A percentile compares a stretch with the other conserved stretches of the same genome.
Conservation (phyloP, 768 basidiomycete species). For the Pholiota molesta region DNA sequence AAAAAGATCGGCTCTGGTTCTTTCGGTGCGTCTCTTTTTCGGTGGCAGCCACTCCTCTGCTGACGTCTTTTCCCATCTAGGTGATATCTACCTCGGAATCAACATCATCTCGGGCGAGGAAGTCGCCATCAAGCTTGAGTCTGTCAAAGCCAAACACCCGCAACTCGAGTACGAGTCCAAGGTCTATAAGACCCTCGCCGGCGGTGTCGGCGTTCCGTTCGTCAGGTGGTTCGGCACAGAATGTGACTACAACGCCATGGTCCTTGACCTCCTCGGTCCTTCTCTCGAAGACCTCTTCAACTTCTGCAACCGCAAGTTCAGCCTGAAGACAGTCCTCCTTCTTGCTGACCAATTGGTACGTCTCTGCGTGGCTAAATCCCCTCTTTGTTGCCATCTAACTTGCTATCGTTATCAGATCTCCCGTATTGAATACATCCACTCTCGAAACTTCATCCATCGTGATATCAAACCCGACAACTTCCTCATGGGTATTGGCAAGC, state of each 20-base stretch:
- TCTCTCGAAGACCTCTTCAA: constrained; percentile 92
- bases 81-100: constrained; percentile 99
- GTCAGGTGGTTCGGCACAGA: constrained; percentile 95
- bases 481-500: constrained; percentile 99
- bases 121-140: constrained; percentile 99
- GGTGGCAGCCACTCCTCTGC: constrained; percentile 5
- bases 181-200: constrained; percentile 97
- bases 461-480: constrained; percentile 99
- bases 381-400: constrained; percentile 25
- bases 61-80: constrained; percentile 40
- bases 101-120: constrained; percentile 99
- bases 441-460: constrained; percentile 95
- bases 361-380: constrained; percentile 23
- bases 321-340: constrained; percentile 93
- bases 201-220: constrained; percentile 98
- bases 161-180: constrained; percentile 98
- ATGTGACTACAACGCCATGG: constrained; percentile 99
- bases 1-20: constrained; percentile 99
- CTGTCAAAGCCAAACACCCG: constrained; percentile 99
- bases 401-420: constrained; percentile 68
- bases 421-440: constrained; percentile 99
- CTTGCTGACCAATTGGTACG: constrained; percentile 95
- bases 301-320: constrained; percentile 97
- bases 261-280: constrained; percentile 93
- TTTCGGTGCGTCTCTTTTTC: constrained; percentile 68